Conservation (phyloP, 805 yeast genomes). For the Ogataea salicorniae region DNA sequence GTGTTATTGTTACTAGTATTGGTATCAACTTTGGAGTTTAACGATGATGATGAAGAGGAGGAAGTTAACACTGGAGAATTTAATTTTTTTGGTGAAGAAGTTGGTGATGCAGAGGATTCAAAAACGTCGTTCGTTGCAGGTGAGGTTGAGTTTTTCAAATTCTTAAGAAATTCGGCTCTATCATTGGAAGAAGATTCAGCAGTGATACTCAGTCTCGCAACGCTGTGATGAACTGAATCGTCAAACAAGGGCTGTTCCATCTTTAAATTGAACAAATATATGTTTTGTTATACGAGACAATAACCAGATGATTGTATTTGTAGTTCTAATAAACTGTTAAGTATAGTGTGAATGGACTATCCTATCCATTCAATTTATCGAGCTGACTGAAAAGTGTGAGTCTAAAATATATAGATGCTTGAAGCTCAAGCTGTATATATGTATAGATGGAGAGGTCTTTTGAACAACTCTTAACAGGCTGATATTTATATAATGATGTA, state of each 20-base stretch:
- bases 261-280: not conserved
- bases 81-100: slow-evolving; percentile 22
- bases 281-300: not conserved
- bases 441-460: too few species aligned
- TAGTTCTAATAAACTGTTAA: too few species aligned
- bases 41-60: not conserved
- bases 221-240: slow-evolving; percentile 20
- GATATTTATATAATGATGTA: too few species aligned
- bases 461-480: too few species aligned
- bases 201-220: slow-evolving; percentile 28
- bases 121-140: slow-evolving; percentile 1
- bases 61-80: slow-evolving; percentile 13
- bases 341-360: too few species aligned
- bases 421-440: too few species aligned
- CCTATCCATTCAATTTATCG: too few species aligned
- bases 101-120: slow-evolving; percentile 3
- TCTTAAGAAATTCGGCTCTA: slow-evolving; percentile 12
- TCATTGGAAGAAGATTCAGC: slow-evolving; percentile 12
- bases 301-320: not conserved
- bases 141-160: slow-evolving; percentile 2
- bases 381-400: too few species aligned
- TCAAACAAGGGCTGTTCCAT: slow-evolving; percentile 5
- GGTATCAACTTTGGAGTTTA: not conserved
- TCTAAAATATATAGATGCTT: too few species aligned
- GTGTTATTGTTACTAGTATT: not conserved